Percentiles rank a stretch among this genome's conserved stretches.
Evolutionary conservation across 148 eudicot species (phyloP).

Genomic region (Rhododendron kiyosumense): DNA sequence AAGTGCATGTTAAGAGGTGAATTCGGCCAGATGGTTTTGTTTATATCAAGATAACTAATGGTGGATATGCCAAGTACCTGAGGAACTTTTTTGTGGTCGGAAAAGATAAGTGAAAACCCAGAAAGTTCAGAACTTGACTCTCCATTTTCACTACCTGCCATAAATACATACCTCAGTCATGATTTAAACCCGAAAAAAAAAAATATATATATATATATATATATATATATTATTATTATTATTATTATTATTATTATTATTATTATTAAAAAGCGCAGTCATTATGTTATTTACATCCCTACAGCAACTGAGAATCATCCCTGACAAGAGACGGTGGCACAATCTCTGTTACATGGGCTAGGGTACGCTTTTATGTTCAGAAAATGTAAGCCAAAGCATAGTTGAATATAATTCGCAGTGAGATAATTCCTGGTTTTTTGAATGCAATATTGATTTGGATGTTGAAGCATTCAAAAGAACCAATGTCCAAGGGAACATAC

Average conservation of each 20-base stretch:
- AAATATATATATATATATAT: too few species aligned
- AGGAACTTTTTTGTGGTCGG: slow-evolving; percentile 84
- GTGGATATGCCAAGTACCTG: slow-evolving; percentile 37
- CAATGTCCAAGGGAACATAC: slow-evolving; percentile 21
- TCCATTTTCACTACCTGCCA: slow-evolving; percentile 81
- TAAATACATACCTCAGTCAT: slow-evolving; percentile 15
- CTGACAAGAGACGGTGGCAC: neutral
- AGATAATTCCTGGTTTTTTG: neutral
- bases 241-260: too few species aligned
- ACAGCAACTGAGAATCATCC: neutral
- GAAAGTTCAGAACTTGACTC: slow-evolving; percentile 51
- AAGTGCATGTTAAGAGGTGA: slow-evolving; percentile 1
- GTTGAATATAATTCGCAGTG: neutral
- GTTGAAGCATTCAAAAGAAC: slow-evolving; percentile 3
- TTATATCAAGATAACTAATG: neutral
- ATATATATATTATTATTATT: too few species aligned
- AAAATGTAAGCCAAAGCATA: neutral
- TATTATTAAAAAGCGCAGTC: neutral
- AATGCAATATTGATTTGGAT: neutral
- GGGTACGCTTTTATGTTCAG: neutral
- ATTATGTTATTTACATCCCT: neutral
- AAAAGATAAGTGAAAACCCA: slow-evolving; percentile 68
- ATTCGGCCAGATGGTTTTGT: neutral
- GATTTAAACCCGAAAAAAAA: neutral
- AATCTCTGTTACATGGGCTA: neutral